A percentile compares a stretch with the other conserved stretches of the same genome.
These are phyloP conservation scores for Amyloporia xantha DNA, from an alignment of 768 basidiomycete genomes.

Conservation along the genomic window DNA sequence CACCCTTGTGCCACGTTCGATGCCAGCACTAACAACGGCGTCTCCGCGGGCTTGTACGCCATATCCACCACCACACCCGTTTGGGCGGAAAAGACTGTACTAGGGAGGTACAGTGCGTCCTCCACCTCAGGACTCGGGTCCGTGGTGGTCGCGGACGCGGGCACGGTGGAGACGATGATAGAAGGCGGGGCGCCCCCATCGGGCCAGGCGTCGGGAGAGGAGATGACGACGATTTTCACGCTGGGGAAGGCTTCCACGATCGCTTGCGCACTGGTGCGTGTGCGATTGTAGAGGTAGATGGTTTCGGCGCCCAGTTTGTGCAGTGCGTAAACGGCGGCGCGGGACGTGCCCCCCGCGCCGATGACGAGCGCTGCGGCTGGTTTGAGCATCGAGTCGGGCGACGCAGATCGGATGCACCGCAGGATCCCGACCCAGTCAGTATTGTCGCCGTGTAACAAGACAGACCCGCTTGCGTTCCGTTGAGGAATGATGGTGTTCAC, in stretches of 20 bases:
- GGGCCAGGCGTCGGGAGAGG: conserved; percentile 50
- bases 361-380: conserved; percentile 70
- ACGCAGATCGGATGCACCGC: conserved; percentile 40
- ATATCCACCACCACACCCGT: conserved; percentile 83
- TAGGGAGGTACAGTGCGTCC: conserved; percentile 45
- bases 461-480: conserved; percentile 32
- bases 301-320: conserved; percentile 56
- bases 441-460: conserved; percentile 81
- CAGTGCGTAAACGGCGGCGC: conserved; percentile 90
- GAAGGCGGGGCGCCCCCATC: conserved; percentile 40
- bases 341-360: conserved; percentile 91
- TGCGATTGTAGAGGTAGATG: conserved; percentile 89
- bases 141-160: conserved; percentile 53
- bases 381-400: conserved; percentile 29
- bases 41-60: conserved; percentile 88
- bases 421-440: conserved; percentile 93
- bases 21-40: conserved; percentile 72
- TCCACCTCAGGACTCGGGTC: conserved; percentile 16
- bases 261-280: conserved; percentile 60
- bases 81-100: conserved; percentile 47
- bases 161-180: conserved; percentile 87
- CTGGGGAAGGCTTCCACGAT: conserved; percentile 64
- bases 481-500: conserved; percentile 86
- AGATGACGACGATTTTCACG: conserved; percentile 53
- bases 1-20: conserved; percentile 44